Base-by-base conservation (phyloP, 306 rosid species). In the Vachellia collinsii region DNA sequence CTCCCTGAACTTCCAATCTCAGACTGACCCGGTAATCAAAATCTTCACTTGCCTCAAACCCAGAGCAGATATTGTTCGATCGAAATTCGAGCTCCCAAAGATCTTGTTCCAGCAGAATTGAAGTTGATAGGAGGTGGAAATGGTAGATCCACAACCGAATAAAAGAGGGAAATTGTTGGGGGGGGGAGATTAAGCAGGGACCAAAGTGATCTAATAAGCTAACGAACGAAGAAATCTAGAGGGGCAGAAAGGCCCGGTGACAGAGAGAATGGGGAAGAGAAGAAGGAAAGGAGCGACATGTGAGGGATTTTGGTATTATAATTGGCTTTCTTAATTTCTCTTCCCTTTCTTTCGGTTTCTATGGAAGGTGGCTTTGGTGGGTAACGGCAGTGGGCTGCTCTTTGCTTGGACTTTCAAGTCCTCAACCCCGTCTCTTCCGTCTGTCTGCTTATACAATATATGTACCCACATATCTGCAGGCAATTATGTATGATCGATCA, bases 141-240 rank as follows among this genome's bases (percentile, higher is more conserved):
- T 66, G 78, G 87, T 53, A 90, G 97, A 92, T 92, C 98, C 90
- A 82, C 83, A 46, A 13, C 77, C 51, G 62, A 83, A 84, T 42
- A 51, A 53, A 56, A 69, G 74, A 65, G 83, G 80, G 67, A 61
- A 50, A 69, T 65, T 69, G n/a, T n/a, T n/a, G n/a, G n/a, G n/a
- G 79, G 62, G 44, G 64, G 6, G 61, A 48, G 75, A 51, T 71
- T 70, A 16, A 69, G 63, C 73, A 44, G 1, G 36, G 75, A 69
- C 72, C 44, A 16, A 74, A 76, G 81, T 82, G 80, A 83, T 87
- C 83, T 79, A 84, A 79, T 77, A 79, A 70, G 80, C 80, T 70
- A 76, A 79, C 80, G 17, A 66, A 74, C 83, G 44, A 48, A 41
- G 71, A 78, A 82, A 85, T 88, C 87, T 80, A 87, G 87, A 82